Percentiles rank a stretch among this genome's conserved stretches.
phyloP scores from a whole-genome alignment of 2,329 filamentous ascomycete species.

The Sclerotinia minor region DNA sequence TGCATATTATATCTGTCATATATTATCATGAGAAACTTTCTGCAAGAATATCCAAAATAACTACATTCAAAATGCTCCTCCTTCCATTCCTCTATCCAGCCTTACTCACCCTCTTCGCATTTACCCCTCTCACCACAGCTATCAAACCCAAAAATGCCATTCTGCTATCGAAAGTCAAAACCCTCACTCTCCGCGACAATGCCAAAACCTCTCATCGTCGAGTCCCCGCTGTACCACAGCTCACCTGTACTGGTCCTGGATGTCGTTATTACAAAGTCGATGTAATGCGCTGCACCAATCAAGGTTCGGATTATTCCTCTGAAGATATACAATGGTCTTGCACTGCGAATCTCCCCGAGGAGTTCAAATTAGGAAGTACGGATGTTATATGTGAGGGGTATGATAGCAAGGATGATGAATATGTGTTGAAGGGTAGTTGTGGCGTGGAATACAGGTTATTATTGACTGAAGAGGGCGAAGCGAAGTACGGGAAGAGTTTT shows the following conservation, averaged over 20 bases:
- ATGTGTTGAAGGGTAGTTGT: slow-evolving; percentile 88
- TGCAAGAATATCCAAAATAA: background rate
- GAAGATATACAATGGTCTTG: slow-evolving; percentile 94
- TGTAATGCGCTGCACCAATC: slow-evolving; percentile 85
- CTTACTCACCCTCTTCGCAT: slow-evolving; percentile 37
- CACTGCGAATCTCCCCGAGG: slow-evolving; percentile 59
- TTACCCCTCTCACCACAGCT: slow-evolving; percentile 24
- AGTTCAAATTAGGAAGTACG: slow-evolving; percentile 74
- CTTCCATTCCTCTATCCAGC: slow-evolving; percentile 32
- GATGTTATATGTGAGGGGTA: slow-evolving; percentile 96
- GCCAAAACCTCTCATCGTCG: slow-evolving; percentile 74
- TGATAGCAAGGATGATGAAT: slow-evolving; percentile 70
- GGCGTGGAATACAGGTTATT: slow-evolving; percentile 84
- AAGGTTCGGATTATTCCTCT: slow-evolving; percentile 73
- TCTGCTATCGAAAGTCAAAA: slow-evolving; percentile 66
- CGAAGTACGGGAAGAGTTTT: slow-evolving; percentile 55
- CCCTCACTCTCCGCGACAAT: slow-evolving; percentile 72
- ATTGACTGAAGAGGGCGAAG: slow-evolving; percentile 74
- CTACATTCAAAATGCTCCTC: slow-evolving; percentile 32
- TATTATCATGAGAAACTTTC: background rate
- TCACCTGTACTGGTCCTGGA: slow-evolving; percentile 69
- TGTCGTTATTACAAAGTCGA: slow-evolving; percentile 63
- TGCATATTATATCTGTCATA: background rate
- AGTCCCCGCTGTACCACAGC: slow-evolving; percentile 72
- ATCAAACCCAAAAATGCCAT: slow-evolving; percentile 48